Percentiles rank a stretch among this genome's conserved stretches.
Conservation (phyloP, 2,329 filamentous ascomycete genomes). For the Calonectria hongkongensis region DNA sequence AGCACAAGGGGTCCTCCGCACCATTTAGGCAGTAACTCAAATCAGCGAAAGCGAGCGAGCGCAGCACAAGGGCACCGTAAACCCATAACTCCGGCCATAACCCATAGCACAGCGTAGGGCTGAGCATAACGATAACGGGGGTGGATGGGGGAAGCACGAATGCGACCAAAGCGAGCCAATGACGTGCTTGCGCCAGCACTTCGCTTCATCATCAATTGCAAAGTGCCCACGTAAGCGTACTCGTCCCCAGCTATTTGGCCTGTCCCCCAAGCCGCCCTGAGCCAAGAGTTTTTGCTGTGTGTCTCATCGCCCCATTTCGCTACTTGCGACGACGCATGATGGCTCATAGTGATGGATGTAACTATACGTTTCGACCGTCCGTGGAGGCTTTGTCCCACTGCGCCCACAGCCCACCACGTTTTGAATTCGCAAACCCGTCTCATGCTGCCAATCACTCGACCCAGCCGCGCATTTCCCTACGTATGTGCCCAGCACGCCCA, state of each 20-base stretch:
- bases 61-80: conserved; percentile 1
- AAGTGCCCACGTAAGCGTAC: conserved; percentile 30
- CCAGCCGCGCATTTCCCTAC: conserved; percentile 30
- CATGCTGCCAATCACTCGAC: conserved; percentile 13
- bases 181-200: not conserved
- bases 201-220: conserved; percentile 11
- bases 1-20: conserved; percentile 17
- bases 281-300: not conserved
- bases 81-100: conserved; percentile 18
- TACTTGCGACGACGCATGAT: not conserved
- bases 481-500: not conserved
- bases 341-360: conserved; percentile 22
- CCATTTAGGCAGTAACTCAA: conserved; percentile 22
- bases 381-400: conserved; percentile 29
- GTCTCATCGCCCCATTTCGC: conserved; percentile 7
- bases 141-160: conserved; percentile 19
- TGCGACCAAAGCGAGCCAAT: conserved; percentile 38
- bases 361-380: conserved; percentile 28
- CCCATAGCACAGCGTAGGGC: conserved; percentile 36
- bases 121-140: conserved; percentile 25
- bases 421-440: conserved; percentile 19
- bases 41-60: conserved; percentile 2
- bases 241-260: conserved; percentile 12
- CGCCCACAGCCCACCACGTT: conserved; percentile 18
- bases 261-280: not conserved